Evolutionary conservation across 2,329 filamentous ascomycete genomes (phyloP).

Genomic region (Apiospora saccharicola): DNA sequence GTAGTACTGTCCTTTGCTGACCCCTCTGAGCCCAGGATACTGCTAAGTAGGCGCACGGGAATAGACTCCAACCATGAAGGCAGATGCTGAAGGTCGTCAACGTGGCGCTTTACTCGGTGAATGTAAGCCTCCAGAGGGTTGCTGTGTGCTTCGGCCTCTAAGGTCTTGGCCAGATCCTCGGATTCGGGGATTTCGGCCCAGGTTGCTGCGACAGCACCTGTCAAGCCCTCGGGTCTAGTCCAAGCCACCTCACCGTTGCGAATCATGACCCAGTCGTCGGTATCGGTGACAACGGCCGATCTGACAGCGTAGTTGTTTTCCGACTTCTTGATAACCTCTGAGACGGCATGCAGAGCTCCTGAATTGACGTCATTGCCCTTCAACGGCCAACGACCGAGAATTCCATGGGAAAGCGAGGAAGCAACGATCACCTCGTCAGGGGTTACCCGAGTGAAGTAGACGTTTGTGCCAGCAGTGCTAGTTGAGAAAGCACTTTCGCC

Average conservation of each 20-base stretch:
- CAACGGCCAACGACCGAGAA: constrained; percentile 77
- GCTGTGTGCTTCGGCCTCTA: constrained; percentile 86
- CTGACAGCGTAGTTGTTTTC: constrained; percentile 77
- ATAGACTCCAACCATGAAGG: constrained; percentile 76
- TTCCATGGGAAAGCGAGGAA: constrained; percentile 78
- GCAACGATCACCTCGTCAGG: constrained; percentile 76
- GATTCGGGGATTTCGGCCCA: constrained; percentile 80
- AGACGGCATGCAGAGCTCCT: constrained; percentile 71
- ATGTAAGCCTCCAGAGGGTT: constrained; percentile 84
- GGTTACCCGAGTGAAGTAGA: constrained; percentile 88
- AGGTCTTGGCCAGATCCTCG: constrained; percentile 78
- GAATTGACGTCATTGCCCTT: constrained; percentile 52
- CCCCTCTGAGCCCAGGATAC: constrained; percentile 63
- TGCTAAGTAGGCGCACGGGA: constrained; percentile 72
- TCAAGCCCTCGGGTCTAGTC: constrained; percentile 82
- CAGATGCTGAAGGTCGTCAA: constrained; percentile 78
- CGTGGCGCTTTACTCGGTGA: constrained; percentile 83
- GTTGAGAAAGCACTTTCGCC: constrained; percentile 80
- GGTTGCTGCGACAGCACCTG: constrained; percentile 78
- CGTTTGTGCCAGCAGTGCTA: constrained; percentile 78
- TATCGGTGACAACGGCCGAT: constrained; percentile 72
- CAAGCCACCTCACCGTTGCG: constrained; percentile 84
- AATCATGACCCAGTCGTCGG: constrained; percentile 81
- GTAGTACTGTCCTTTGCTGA: constrained; percentile 51
- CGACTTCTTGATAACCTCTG: constrained; percentile 81